Conservation (phyloP, 345 rosid species). For the Euclidium syriacum region DNA sequence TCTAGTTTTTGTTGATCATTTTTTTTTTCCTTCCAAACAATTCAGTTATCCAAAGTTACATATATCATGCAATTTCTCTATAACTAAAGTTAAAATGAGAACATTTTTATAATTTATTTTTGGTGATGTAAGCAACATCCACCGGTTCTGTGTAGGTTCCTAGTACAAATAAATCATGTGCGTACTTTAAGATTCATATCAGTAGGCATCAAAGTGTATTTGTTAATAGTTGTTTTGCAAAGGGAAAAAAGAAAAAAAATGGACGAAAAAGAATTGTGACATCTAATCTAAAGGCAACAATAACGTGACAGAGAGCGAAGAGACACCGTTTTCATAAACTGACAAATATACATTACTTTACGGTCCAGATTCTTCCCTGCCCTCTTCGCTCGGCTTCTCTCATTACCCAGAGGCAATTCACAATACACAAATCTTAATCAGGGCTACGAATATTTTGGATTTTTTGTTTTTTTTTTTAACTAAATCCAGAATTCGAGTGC, state of each 20-base stretch:
- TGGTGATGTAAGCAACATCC: too few species aligned
- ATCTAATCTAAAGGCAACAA: constrained; percentile 8
- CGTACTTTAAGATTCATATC: too few species aligned
- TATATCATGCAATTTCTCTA: too few species aligned
- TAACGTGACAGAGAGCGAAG: constrained; percentile 16
- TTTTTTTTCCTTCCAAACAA: too few species aligned
- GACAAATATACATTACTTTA: constrained; percentile 14
- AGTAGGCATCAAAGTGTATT: too few species aligned
- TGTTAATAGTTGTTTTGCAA: too few species aligned
- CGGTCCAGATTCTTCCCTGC: constrained; percentile 17
- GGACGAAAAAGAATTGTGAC: neutral
- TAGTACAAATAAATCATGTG: too few species aligned
- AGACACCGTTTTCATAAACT: constrained; percentile 30
- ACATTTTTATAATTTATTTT: too few species aligned
- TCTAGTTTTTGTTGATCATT: too few species aligned
- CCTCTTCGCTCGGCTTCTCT: constrained; percentile 10
- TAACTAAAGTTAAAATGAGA: too few species aligned
- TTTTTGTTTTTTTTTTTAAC: neutral
- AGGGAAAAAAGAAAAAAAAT: neutral
- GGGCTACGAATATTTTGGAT: neutral
- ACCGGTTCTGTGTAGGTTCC: too few species aligned
- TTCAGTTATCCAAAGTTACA: too few species aligned
- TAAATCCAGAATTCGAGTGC: neutral
- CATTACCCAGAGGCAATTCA: neutral
- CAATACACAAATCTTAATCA: neutral